Evolutionary conservation across 129 eudicot genomes (phyloP), one percentile per base, ranked within the genome.

Genomic region (Flaveria brownii): DNA sequence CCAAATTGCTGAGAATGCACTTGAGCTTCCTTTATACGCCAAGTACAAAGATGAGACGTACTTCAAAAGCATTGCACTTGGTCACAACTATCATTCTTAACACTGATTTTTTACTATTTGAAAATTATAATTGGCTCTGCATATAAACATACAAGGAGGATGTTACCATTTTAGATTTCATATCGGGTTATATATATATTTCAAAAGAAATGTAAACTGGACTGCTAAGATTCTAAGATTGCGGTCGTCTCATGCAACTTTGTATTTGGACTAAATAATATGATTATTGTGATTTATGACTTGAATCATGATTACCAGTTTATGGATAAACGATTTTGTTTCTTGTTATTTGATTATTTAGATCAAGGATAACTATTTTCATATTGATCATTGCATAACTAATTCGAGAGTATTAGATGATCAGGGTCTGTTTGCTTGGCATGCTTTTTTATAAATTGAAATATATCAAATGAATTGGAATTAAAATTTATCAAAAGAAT

Each of bases 1-100:
- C 76, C 76, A 81, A 71, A 68, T 89, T 23, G 94, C 99, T 3
- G 96, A 91, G 82, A 86, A 64, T 41, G 99, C 96, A 17, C 97
- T 95, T 65, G 96, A 86, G 15, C 92, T 95, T 80, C 97, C 97
- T 26, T 23, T 65, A 42, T 95, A 95, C 61, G 84, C 82, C 14
- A 91, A 89, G 81, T 83, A 89, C 84, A 86, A 81, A 86, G 88
- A 89, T 9, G 96, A 87, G 18, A 81, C 75, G n/a, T 86, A 89
- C 77, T 63, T 91, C 63, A 78, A 75, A 66, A 88, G 78, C 72
- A 23, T 72, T 68, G 68, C 80, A 63, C 54, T 49, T 36, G 56
- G 82, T 63, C 50, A 70, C 67, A 49, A 76, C 59, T 23, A 70
- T 80, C 78, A 77, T 77, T 77, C 60, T 49, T 68, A 81, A 76